phyloP scores from a whole-genome alignment of 352 stramenopile species.

The Globisporangium cederbergense region DNA sequence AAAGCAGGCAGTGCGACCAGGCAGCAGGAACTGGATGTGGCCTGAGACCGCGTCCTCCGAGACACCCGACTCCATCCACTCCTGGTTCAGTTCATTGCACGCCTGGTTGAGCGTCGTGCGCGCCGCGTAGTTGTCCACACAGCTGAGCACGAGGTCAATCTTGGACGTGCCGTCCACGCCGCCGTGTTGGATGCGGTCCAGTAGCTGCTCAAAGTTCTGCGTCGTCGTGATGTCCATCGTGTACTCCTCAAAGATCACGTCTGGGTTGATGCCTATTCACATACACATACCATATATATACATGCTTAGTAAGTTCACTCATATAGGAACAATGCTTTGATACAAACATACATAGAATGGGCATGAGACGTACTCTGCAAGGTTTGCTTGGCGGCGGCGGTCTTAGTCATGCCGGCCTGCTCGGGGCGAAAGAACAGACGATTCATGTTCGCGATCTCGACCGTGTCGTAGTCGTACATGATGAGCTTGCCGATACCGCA shows the following conservation, averaged over 20 bases:
- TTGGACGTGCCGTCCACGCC: conserved; percentile 48
- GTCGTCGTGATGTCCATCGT: conserved; percentile 87
- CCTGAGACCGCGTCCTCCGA: conserved; percentile 88
- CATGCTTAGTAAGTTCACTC: background rate
- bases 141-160: conserved; percentile 85
- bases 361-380: conserved; percentile 53
- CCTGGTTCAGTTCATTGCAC: conserved; percentile 83
- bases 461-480: conserved; percentile 85
- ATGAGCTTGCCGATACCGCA: conserved; percentile 89
- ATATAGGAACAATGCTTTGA: background rate
- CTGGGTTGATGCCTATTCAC: conserved; percentile 77
- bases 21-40: conserved; percentile 87
- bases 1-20: conserved; percentile 85
- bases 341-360: background rate
- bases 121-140: conserved; percentile 89
- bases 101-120: conserved; percentile 86
- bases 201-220: conserved; percentile 79
- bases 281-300: background rate
- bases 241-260: conserved; percentile 87
- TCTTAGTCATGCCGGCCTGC: conserved; percentile 87
- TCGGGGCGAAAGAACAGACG: conserved; percentile 88
- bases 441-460: conserved; percentile 92
- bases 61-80: conserved; percentile 90
- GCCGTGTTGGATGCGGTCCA: conserved; percentile 73
- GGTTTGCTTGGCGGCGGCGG: conserved; percentile 81